phyloP scores from a whole-genome alignment of 2,329 filamentous ascomycete species.

The Zopfia rhizophila region DNA sequence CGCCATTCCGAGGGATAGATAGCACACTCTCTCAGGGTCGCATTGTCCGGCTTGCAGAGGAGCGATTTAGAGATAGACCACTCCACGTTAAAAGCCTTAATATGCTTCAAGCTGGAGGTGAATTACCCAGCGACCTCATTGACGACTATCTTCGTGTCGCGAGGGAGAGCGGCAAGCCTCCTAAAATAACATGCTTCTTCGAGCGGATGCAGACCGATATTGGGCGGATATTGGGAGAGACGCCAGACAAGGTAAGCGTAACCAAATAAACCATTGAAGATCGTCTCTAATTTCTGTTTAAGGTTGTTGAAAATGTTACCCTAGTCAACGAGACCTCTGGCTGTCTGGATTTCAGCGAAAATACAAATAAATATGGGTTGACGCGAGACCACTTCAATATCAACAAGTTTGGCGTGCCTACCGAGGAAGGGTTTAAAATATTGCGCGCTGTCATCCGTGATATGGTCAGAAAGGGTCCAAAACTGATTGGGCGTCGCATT shows the following conservation, averaged over 20 bases:
- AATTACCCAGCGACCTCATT: conserved; percentile 33
- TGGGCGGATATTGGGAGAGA: conserved; percentile 35
- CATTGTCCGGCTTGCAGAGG: conserved; percentile 35
- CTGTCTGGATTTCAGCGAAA: conserved; percentile 30
- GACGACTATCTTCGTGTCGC: conserved; percentile 28
- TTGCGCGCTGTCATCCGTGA: no score
- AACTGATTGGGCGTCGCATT: no score
- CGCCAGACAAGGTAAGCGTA: conserved; percentile 31
- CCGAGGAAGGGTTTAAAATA: conserved; percentile 34
- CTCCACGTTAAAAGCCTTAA: conserved; percentile 27
- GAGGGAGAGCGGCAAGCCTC: conserved; percentile 25
- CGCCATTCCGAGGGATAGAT: conserved; percentile 35
- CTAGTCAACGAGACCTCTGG: conserved; percentile 33
- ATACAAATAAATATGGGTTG: conserved; percentile 28
- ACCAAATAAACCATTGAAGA: no score
- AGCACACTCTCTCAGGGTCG: conserved; percentile 37
- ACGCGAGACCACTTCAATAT: conserved; percentile 34
- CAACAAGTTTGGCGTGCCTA: conserved; percentile 33
- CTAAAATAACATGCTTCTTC: conserved; percentile 35
- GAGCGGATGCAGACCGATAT: conserved; percentile 37
- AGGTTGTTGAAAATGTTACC: conserved; percentile 23
- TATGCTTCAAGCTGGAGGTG: conserved; percentile 35
- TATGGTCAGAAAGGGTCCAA: no score
- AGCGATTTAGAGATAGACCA: conserved; percentile 29
- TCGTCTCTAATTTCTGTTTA: background rate